phyloP scores from a whole-genome alignment of 2,329 filamentous ascomycete species.

The Verruconis gallopava region DNA sequence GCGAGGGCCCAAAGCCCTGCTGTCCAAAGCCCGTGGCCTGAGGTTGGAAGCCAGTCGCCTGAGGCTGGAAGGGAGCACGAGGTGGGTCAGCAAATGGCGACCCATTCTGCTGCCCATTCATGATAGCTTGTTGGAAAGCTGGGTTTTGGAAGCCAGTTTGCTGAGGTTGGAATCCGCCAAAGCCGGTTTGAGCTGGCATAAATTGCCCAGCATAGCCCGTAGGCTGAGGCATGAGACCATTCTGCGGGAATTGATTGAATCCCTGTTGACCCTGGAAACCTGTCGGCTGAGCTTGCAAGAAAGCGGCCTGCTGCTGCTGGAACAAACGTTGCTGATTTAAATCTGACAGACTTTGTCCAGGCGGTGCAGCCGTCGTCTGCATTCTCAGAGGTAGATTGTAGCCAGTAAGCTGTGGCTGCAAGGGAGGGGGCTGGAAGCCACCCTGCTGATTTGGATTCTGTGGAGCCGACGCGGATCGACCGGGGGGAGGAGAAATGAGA shows the following conservation, averaged over 20 bases:
- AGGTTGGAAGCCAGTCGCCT: constrained; percentile 29
- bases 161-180: constrained; percentile 25
- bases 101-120: constrained; percentile 27
- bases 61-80: constrained; percentile 26
- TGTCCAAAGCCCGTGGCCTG: constrained; percentile 44
- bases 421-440: constrained; percentile 52
- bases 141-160: constrained; percentile 30
- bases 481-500: constrained; percentile 64
- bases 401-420: constrained; percentile 80
- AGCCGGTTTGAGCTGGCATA: constrained; percentile 33
- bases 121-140: constrained; percentile 34
- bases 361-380: constrained; percentile 51
- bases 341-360: constrained; percentile 66
- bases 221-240: constrained; percentile 24
- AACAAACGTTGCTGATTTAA: constrained; percentile 36
- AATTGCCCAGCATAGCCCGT: constrained; percentile 42
- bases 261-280: constrained; percentile 15
- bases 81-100: constrained; percentile 40
- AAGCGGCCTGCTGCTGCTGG: constrained; percentile 18
- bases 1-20: constrained; percentile 21
- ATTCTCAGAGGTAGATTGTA: constrained; percentile 35
- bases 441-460: constrained; percentile 51
- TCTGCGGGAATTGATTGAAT: constrained; percentile 19
- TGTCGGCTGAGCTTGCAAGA: constrained; percentile 20
- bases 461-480: constrained; percentile 75